Percentiles rank a stretch among this genome's conserved stretches.
phyloP scores from a whole-genome alignment of 495 filamentous ascomycete genomes.

The Copromyces sp. region DNA sequence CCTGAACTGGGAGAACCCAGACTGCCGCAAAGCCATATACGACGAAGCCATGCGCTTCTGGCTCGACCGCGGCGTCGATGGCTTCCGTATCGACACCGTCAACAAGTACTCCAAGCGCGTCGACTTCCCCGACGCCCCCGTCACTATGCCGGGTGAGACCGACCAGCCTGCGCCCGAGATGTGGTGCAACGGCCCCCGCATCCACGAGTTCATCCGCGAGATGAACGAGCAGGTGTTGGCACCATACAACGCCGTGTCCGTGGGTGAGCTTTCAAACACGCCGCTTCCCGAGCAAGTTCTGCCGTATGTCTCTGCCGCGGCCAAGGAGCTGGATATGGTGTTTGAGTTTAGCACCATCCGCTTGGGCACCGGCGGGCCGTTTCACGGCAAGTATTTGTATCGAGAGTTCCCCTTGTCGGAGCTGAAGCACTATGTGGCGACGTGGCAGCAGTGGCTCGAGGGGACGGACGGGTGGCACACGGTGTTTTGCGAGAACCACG shows the following conservation, averaged over 20 bases:
- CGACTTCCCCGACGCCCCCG: slow-evolving; percentile 46
- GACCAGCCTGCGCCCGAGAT: slow-evolving; percentile 36
- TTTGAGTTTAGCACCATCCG: slow-evolving; percentile 54
- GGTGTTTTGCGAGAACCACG: slow-evolving; percentile 59
- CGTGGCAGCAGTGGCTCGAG: slow-evolving; percentile 52
- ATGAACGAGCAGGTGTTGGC: slow-evolving; percentile 44
- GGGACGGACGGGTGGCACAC: slow-evolving; percentile 56
- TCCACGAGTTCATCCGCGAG: slow-evolving; percentile 52
- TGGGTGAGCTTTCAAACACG: slow-evolving; percentile 56
- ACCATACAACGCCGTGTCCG: slow-evolving; percentile 52
- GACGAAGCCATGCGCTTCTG: slow-evolving; percentile 52
- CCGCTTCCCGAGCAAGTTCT: slow-evolving; percentile 43
- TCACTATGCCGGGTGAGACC: slow-evolving; percentile 27
- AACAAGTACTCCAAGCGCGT: slow-evolving; percentile 55
- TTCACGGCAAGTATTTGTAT: slow-evolving; percentile 11
- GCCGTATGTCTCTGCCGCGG: slow-evolving; percentile 41
- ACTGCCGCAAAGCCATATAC: slow-evolving; percentile 50
- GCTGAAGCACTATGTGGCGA: slow-evolving; percentile 43
- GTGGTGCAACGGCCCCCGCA: slow-evolving; percentile 50
- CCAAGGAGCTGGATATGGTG: slow-evolving; percentile 55
- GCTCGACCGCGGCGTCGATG: slow-evolving; percentile 52
- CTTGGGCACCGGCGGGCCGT: slow-evolving; percentile 39
- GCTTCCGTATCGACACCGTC: slow-evolving; percentile 59
- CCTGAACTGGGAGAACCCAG: slow-evolving; percentile 58
- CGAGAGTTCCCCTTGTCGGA: slow-evolving; percentile 33